Evolutionary conservation across 2,329 filamentous ascomycete species (phyloP).

Genomic region (Meredithiella fracta): DNA sequence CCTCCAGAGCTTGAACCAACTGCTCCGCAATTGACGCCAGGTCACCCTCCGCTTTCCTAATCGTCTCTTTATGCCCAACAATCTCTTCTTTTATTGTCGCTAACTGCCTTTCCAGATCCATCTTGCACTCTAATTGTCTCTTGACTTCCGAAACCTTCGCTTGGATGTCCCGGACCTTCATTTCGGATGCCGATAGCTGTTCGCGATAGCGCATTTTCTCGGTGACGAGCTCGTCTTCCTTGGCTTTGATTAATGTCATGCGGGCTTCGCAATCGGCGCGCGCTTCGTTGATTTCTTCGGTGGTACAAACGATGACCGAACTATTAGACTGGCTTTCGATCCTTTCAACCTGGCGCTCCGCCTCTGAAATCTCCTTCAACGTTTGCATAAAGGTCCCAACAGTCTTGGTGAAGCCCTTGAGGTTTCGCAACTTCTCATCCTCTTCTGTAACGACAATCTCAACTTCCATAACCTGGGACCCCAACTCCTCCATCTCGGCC

Average conservation of each 20-base stretch:
- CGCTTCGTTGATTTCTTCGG: constrained; percentile 71
- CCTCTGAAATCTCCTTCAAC: constrained; percentile 52
- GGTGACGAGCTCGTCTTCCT: constrained; percentile 45
- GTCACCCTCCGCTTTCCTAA: constrained; percentile 54
- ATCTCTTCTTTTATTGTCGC: constrained; percentile 56
- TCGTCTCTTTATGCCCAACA: constrained; percentile 48
- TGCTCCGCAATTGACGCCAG: constrained; percentile 59
- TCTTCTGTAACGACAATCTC: constrained; percentile 50
- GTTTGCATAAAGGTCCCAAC: constrained; percentile 61
- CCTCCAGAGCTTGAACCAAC: constrained; percentile 57
- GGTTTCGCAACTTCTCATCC: constrained; percentile 49
- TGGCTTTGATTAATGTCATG: constrained; percentile 44
- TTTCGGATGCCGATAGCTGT: constrained; percentile 52
- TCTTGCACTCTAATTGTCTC: constrained; percentile 69
- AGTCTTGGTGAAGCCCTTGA: constrained; percentile 61
- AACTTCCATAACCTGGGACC: constrained; percentile 47
- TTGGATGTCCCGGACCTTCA: constrained; percentile 58
- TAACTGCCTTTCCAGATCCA: constrained; percentile 51
- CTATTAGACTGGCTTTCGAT: constrained; percentile 45
- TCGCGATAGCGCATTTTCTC: constrained; percentile 59
- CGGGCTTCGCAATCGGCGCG: constrained; percentile 52
- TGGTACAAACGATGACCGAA: constrained; percentile 24
- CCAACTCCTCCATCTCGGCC: constrained; percentile 41
- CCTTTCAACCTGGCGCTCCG: constrained; percentile 57
- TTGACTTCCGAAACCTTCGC: constrained; percentile 55